Evolutionary conservation across 1,139 yeast genomes (phyloP), one percentile per base, ranked within the genome.

Genomic region (Yamadazyma diospyri): DNA sequence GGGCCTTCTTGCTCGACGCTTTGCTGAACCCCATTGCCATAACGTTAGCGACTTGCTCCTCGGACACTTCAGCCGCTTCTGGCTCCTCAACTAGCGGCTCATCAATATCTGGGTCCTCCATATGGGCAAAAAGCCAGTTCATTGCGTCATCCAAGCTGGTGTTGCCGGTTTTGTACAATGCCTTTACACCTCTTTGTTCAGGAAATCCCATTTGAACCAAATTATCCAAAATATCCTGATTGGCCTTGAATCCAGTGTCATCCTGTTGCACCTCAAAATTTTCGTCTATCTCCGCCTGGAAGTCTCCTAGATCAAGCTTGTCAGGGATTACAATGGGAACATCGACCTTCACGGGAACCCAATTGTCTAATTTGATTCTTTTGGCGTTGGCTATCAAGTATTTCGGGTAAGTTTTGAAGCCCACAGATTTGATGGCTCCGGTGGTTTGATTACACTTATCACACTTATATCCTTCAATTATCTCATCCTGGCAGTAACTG

Each of bases 151-250:
- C 97, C 0, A 85, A 68, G 32, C 64, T 64, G 17, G 30, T 10
- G 47, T 86, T 88, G 0, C 88, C 94, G 0, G 95, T 86, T 24
- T 73, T 59, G 47, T 69, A 80, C 20, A 92, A 63, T 0, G 92
- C 96, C 48, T 79, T 77, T 21, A 68, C 64, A 27, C 81, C 70
- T 30, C 94, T 70, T 13, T 71, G 70, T 35, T 72, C 75, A 0
- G 92, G 76, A 55, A 92, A 92, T n/a, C 98, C 98, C 96, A 89
- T 92, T 18, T 75, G 76, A 36, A 66, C 55, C 16, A 94, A 69
- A 39, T 71, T 69, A 5, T 64, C 57, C 44, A 87, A 45, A 0
- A 78, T 76, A 1, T 63, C 73, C 23, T 61, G 62, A 46, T 86
- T 71, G 4, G 95, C 81, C 1, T 38, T 50, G 45, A 81, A 84